Evolutionary conservation across 192 early-diverging fungal genomes (phyloP), one percentile per base, ranked within the genome.

Genomic region (Backusella australiensis): DNA sequence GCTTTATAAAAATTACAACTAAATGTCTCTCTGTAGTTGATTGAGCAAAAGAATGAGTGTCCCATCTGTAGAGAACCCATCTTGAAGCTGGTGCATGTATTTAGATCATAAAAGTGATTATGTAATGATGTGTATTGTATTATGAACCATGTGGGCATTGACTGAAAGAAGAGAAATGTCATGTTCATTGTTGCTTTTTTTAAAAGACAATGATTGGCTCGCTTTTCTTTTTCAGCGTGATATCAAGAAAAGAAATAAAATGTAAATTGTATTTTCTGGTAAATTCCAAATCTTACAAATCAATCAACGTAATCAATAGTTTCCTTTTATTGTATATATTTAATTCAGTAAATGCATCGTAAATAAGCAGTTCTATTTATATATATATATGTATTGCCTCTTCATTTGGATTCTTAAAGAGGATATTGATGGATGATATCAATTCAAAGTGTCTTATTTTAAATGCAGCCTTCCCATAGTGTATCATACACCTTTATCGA

Each of bases 61-160:
- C 94, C 94, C 26, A 95, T 95, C 67, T 95, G 94, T 71, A 76
- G 93, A 36, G 93, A 91, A 49, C 86, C 88, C 32, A 93, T 94
- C 34, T 75, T 88, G 19, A 86, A 85, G 42, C 74, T 93, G 21
- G 84, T 94, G 15, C 91, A 90, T 79, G 91, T 93, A 3, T 94
- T 93, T 77, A 81, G 90, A 41, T 86, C 90, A 49, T 49, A 49
- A 49, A 49, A 6, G 46, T 7, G 38, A 39, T 39, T 39, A 44
- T 17, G 42, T 44, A 44, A 44, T 44, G 0, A 44, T 4, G 42
- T 17, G 38, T 12, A 39, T 39, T 44, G 42, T 44, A 44, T 44
- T 17, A 14, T 17, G 42, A 44, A 44, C 42, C 42, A 44, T 44
- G 42, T 44, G 42, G 42, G 14, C 0, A 12, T 44, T 44, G 42